Evolutionary conservation across 2,329 filamentous ascomycete genomes (phyloP), one percentile per base, ranked within the genome.

Genomic region (Monosporascus sp.): DNA sequence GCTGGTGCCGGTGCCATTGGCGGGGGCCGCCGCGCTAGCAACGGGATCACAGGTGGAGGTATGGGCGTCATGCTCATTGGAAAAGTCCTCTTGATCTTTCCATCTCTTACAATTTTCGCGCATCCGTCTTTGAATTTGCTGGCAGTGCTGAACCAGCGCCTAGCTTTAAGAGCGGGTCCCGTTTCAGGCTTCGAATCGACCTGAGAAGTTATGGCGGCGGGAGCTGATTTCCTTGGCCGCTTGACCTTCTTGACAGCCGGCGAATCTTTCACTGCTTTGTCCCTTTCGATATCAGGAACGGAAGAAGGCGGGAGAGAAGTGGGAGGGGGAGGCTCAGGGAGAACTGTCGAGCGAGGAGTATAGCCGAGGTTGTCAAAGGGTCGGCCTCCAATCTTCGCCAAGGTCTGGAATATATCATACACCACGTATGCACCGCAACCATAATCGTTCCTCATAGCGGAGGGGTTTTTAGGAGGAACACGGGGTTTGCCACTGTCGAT

Each of bases 141-240:
- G 17, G 55, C 52, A 22, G 49, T 51, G 14, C 45, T 60, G 19
- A 55, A 50, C 31, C 51, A 46, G 17, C 48, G 51, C 37, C 58
- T 61, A 14, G 53, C 55, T 44, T 51, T 58, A 17, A 31, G 46
- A 27, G 20, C 31, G 45, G 52, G 46, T 27, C 47, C 55, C 9
- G 31, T 17, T 14, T 53, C 55, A 6, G 14, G 46, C 14, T 53
- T 43, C 3, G 24, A 24, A 3, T 41, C 43, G 8, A 37, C 45
- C 19, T 48, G 49, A 19, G 49, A 46, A 24, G 55, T 65, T 3
- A 71, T 57, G 22, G 61, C 64, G 19, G 69, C 71, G 0, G 73
- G 70, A 1, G 74, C 73, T 2, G 74, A 74, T 54, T 74, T 76
- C 35, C 74, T 70, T 35, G 69, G 54, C 40, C 63, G 68, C 55